Base-by-base conservation (phyloP, 169 alveolate species). In the Eimeria acervulina region DNA sequence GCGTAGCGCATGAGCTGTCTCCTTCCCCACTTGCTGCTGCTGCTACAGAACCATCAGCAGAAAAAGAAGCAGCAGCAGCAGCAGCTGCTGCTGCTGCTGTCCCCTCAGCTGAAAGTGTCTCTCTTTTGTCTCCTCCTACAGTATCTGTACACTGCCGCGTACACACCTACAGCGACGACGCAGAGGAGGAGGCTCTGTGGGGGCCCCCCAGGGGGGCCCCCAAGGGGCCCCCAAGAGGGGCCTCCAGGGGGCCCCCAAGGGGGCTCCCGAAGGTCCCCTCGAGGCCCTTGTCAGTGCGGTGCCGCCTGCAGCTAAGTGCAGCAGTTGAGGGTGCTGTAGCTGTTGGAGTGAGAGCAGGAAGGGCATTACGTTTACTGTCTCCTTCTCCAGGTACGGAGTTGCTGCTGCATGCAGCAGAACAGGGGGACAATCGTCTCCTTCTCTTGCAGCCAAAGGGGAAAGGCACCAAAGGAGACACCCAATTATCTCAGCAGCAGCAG, bases 121-220 rank as follows among this genome's bases (percentile, higher is more conserved):
- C 88, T 4, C 61, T 4, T 13, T 28, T 38, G 63, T 23, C 36
- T 23, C 72, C 90, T 8, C 90, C 90, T 81, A 81, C 90, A 47
- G 90, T 81, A 47, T 81, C 90, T 47, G 90, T 81, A 10, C 90
- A 51, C 74, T 81, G 90, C 26, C 33, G 52, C 4, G 90, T 81
- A 26, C 72, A 81, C 26, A 81, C 90, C n/a, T 81, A 81, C 72
- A 10, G 17, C 10, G 90, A 81, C 72, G 90, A 81, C 31, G 33
- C 72, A n/a, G n/a, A 23, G 10, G 42, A 68, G 47, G 42, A 68
- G 80, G 15, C 80, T 12, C 80, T n/a, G 1, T 68, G 80, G 80
- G 80, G 80, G 7, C 59, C 59, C 59, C 59, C 59, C 15, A 17
- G 59, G 0, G 68, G 68, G 68, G 47, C 42, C 80, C 38, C 42